Evolutionary conservation across 768 basidiomycete genomes (phyloP).

Genomic region (Tylopilus subfusipes): DNA sequence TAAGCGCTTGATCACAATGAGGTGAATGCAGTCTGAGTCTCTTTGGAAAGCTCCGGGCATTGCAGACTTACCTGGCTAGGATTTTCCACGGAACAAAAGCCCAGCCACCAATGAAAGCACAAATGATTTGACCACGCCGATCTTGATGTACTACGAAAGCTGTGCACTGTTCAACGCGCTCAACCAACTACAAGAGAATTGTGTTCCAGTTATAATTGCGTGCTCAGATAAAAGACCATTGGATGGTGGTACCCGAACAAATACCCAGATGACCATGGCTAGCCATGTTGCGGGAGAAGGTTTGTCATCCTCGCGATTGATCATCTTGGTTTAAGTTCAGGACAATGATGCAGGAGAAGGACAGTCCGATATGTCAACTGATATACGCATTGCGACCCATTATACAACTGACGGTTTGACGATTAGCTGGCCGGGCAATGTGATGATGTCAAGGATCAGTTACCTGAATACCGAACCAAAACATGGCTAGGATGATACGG

Average conservation of each 20-base stretch:
- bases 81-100: conserved; percentile 83
- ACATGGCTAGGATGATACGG: conserved; percentile 70
- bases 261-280: conserved; percentile 75
- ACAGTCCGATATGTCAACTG: conserved; percentile 37
- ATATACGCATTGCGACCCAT: conserved; percentile 69
- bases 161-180: conserved; percentile 73
- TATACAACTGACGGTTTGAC: conserved; percentile 39
- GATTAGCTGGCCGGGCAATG: not conserved
- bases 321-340: conserved; percentile 40
- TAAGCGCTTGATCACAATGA: conserved; percentile 38
- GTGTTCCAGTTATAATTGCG: conserved; percentile 50
- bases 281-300: conserved; percentile 59
- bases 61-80: conserved; percentile 40
- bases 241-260: conserved; percentile 59
- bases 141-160: conserved; percentile 32
- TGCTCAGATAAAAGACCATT: conserved; percentile 57
- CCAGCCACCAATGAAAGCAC: conserved; percentile 59
- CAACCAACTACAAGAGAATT: conserved; percentile 73
- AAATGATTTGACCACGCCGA: conserved; percentile 29
- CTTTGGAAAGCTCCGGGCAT: not conserved
- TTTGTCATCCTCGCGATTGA: conserved; percentile 66
- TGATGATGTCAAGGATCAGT: not conserved
- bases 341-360: not conserved
- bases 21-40: not conserved
- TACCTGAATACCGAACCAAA: conserved; percentile 81